A percentile compares a stretch with the other conserved stretches of the same genome.
Conservation (phyloP, 306 rosid species). For the Quercus glauca region DNA sequence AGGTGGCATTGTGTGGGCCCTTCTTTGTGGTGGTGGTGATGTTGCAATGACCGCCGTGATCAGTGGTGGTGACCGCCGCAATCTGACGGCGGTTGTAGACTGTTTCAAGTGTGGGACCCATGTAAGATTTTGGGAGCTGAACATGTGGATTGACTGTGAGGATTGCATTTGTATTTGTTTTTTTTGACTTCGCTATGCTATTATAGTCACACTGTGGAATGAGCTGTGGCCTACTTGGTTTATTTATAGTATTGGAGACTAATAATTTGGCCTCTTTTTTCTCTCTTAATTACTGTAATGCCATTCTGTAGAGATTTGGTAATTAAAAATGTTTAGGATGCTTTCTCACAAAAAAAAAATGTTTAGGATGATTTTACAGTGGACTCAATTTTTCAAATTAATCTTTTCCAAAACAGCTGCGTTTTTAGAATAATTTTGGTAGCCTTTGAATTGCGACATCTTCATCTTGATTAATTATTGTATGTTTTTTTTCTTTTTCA, state of each 20-base stretch:
- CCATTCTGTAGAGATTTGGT: neutral
- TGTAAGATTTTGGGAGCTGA: neutral
- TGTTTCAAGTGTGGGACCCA: conserved; percentile 7
- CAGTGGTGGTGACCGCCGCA: neutral
- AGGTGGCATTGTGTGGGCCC: conserved; percentile 47
- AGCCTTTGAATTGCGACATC: too few relatives aligned
- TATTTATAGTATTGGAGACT: conserved; percentile 6
- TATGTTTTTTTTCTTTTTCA: too few relatives aligned
- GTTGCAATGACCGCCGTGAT: conserved; percentile 15
- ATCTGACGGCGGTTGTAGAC: neutral
- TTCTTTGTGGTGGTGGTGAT: neutral
- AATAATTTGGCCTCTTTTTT: neutral
- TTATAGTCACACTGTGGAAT: neutral
- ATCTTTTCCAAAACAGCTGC: too few relatives aligned
- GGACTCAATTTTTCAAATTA: too few relatives aligned
- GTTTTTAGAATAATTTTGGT: too few relatives aligned
- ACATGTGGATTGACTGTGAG: conserved; percentile 1
- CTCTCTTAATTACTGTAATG: neutral
- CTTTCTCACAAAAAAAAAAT: too few relatives aligned
- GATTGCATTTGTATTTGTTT: conserved; percentile 8
- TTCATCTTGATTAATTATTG: too few relatives aligned
- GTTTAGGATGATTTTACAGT: too few relatives aligned
- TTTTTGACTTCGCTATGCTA: too few relatives aligned
- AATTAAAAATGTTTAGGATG: too few relatives aligned
- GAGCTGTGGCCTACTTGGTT: neutral